Evolutionary conservation across 2,329 filamentous ascomycete species (phyloP).

Genomic region (Ophiostoma quercus): DNA sequence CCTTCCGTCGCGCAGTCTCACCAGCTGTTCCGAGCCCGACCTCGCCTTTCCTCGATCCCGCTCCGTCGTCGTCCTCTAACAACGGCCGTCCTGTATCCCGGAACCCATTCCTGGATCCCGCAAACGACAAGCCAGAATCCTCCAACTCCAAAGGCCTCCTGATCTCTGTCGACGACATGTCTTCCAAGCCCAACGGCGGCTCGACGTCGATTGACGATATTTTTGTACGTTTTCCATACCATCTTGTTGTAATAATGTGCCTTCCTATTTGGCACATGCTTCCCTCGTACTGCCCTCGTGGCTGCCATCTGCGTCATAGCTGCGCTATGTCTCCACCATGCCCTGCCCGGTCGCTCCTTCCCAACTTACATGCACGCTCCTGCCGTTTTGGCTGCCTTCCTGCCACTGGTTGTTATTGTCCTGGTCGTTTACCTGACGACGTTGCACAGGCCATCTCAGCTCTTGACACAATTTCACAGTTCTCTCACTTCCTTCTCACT

Average conservation of each 20-base stretch:
- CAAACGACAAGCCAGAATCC: conserved; percentile 14
- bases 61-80: conserved; percentile 6
- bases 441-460: background rate
- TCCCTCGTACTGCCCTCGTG: background rate
- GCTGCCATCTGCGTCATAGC: conserved; percentile 19
- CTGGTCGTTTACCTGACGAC: conserved; percentile 6
- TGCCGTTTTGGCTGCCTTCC: conserved; percentile 10
- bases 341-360: conserved; percentile 20
- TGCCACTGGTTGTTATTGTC: conserved; percentile 14
- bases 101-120: conserved; percentile 24
- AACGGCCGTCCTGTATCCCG: conserved; percentile 23
- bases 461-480: background rate
- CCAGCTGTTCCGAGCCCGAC: conserved; percentile 20
- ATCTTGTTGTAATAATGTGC: background rate
- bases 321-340: background rate
- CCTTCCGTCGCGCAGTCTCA: conserved; percentile 23
- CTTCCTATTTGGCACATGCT: background rate
- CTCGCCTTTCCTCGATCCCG: conserved; percentile 22
- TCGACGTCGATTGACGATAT: conserved; percentile 23
- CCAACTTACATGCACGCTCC: conserved; percentile 5
- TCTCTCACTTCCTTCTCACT: background rate
- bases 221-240: conserved; percentile 18
- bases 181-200: background rate
- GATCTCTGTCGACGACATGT: conserved; percentile 21
- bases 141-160: conserved; percentile 14